Conservation (phyloP, 2,329 filamentous ascomycete genomes). For the Eurotiales sp. region DNA sequence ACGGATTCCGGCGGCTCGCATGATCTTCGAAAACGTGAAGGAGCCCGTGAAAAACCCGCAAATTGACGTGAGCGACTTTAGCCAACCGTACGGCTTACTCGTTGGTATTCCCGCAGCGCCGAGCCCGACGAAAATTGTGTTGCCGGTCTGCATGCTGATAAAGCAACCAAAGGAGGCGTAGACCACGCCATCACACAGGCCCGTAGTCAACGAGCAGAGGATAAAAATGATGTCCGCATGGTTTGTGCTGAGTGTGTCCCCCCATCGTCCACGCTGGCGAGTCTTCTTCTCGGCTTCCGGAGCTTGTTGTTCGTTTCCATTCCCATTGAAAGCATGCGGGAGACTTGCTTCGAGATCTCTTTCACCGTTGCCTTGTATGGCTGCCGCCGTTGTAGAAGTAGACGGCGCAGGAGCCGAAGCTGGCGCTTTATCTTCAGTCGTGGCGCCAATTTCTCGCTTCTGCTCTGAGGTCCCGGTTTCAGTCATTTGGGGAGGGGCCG, state of each 20-base stretch:
- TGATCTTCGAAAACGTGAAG: slow-evolving; percentile 36
- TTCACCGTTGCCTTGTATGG: neutral
- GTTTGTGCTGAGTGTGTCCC: slow-evolving; percentile 26
- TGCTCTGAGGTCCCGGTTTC: too few relatives aligned
- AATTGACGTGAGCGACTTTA: slow-evolving; percentile 44
- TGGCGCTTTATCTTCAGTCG: neutral
- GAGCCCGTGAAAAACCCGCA: slow-evolving; percentile 40
- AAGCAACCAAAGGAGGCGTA: slow-evolving; percentile 48
- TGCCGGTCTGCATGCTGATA: slow-evolving; percentile 48
- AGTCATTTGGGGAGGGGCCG: too few relatives aligned
- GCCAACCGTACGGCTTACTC: slow-evolving; percentile 40
- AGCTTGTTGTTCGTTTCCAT: neutral
- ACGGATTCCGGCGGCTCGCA: slow-evolving; percentile 32
- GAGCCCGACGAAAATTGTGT: slow-evolving; percentile 46
- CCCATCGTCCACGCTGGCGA: slow-evolving; percentile 21
- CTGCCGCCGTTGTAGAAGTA: neutral
- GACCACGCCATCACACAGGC: slow-evolving; percentile 43
- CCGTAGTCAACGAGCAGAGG: slow-evolving; percentile 40
- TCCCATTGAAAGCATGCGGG: neutral
- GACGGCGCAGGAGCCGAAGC: too few relatives aligned
- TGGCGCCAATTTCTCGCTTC: neutral
- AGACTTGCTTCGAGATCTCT: neutral
- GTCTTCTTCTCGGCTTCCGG: neutral
- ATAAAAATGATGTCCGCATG: slow-evolving; percentile 36
- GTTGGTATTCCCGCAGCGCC: slow-evolving; percentile 39